Conservation (phyloP, 768 basidiomycete genomes). For the Mycena crocata region DNA sequence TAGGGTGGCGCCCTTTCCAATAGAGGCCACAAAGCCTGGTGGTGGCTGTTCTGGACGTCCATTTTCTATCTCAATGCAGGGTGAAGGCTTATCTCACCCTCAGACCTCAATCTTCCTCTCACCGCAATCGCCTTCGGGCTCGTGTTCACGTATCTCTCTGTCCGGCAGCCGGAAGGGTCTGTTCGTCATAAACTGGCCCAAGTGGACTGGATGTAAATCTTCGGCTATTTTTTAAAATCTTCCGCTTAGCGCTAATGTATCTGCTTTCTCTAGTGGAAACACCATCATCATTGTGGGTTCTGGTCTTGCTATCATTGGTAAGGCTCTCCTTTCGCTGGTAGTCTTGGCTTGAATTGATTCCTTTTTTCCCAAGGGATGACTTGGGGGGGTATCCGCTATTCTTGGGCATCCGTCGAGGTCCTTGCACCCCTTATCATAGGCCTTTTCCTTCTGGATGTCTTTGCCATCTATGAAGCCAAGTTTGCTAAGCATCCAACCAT, state of each 20-base stretch:
- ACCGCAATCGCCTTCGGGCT: constrained; percentile 32
- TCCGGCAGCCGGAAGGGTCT: constrained; percentile 42
- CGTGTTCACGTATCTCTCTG: constrained; percentile 33
- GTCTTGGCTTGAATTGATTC: too few relatives aligned
- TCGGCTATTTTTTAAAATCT: background rate
- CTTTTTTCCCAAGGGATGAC: too few relatives aligned
- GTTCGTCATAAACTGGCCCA: constrained; percentile 42
- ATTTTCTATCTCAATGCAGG: too few relatives aligned
- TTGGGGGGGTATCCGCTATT: constrained; percentile 50
- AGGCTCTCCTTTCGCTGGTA: too few relatives aligned
- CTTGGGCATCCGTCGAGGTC: constrained; percentile 50
- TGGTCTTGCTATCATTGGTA: constrained; percentile 44
- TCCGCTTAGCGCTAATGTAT: background rate
- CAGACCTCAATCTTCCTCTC: constrained; percentile 51
- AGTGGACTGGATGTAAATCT: constrained; percentile 51
- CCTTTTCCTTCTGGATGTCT: constrained; percentile 40
- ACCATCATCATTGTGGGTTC: constrained; percentile 44
- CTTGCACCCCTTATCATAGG: constrained; percentile 55
- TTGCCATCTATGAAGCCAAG: constrained; percentile 41
- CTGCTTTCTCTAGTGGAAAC: constrained; percentile 44
- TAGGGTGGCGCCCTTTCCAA: constrained; percentile 38
- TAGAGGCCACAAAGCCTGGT: constrained; percentile 35
- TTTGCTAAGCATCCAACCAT: constrained; percentile 35
- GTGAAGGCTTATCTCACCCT: too few relatives aligned
- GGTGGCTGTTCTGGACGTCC: constrained; percentile 43